These are phyloP conservation scores for Melocanna baccifera DNA, from an alignment of 176 grass and related monocot genomes.

Conservation along the genomic window DNA sequence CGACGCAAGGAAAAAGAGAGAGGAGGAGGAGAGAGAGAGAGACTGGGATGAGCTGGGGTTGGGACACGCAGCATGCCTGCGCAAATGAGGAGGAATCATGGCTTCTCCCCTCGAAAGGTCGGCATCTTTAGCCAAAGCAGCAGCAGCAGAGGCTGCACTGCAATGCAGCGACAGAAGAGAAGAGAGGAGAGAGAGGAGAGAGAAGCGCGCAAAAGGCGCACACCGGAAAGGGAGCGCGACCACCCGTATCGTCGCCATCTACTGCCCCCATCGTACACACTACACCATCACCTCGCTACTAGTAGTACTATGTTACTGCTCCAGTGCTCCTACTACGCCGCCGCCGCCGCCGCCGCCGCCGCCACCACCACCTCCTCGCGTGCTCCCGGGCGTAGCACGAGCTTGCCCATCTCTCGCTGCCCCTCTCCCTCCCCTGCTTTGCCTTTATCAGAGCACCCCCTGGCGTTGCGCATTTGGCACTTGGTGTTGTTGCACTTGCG, in stretches of 20 bases:
- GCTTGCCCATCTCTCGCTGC: not conserved
- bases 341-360: not conserved
- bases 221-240: not conserved
- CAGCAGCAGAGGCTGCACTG: conserved; percentile 21
- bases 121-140: conserved; percentile 61
- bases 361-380: conserved; percentile 12
- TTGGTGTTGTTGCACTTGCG: not conserved
- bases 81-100: conserved; percentile 70
- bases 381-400: conserved; percentile 32
- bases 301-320: not conserved
- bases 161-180: not conserved
- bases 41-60: not conserved
- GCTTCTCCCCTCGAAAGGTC: conserved; percentile 72
- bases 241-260: conserved; percentile 31
- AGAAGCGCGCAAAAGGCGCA: conserved; percentile 6
- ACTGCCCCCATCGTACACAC: conserved; percentile 5
- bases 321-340: not conserved
- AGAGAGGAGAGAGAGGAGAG: not conserved
- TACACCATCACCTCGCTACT: not conserved
- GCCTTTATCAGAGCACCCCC: conserved; percentile 4
- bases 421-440: not conserved
- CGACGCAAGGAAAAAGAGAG: not conserved
- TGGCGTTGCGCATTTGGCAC: conserved; percentile 26
- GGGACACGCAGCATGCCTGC: conserved; percentile 38
- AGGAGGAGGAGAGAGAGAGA: not conserved